Evolutionary conservation across 176 grass and related monocot species (phyloP), one percentile per base, ranked within the genome.

Genomic region (Phoenix dactylifera): DNA sequence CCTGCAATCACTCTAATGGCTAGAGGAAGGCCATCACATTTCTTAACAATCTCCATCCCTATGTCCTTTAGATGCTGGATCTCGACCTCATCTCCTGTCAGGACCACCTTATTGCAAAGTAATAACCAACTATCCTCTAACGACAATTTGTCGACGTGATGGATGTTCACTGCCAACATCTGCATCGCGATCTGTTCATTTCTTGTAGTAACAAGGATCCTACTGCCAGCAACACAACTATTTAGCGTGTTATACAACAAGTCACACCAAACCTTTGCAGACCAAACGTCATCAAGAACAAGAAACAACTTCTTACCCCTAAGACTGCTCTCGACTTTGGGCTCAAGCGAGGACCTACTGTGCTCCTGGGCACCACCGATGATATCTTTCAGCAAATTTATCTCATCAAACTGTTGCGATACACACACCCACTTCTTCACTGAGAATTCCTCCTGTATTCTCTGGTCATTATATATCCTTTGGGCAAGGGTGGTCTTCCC

Each of bases 161-260:
- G 76, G 17, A 52, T 57, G 23, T 79, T 35, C 7, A 50, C 60
- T 7, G 57, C 76, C 59, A 28, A 24, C 53, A 79, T 60, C 54
- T 64, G 60, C 61, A n/a, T 59, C 9, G 62, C 68, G 53, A 79
- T 51, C n/a, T 12, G 18, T 55, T 79, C 18, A 26, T 79, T 64
- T 60, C 76, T 71, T 49, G 76, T 79, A 12, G 76, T 79, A 56
- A 79, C 54, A 15, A 79, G 49, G 25, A 79, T 60, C n/a, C 54
- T 58, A 50, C 76, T 72, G 5, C 69, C 68, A 15, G 22, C 32
- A 9, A 54, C 53, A 58, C 35, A 24, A 15, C 62, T 61, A 30
- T 60, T 55, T 22, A 72, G 44, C 15, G 69, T 54, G 15, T 57
- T 58, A 6, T 57, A 2, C 15, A 80, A 32, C 15, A 80, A 24